These are phyloP conservation scores for Coemansia sp. DNA, from an alignment of 192 early-diverging fungal genomes.

Conservation along the genomic window DNA sequence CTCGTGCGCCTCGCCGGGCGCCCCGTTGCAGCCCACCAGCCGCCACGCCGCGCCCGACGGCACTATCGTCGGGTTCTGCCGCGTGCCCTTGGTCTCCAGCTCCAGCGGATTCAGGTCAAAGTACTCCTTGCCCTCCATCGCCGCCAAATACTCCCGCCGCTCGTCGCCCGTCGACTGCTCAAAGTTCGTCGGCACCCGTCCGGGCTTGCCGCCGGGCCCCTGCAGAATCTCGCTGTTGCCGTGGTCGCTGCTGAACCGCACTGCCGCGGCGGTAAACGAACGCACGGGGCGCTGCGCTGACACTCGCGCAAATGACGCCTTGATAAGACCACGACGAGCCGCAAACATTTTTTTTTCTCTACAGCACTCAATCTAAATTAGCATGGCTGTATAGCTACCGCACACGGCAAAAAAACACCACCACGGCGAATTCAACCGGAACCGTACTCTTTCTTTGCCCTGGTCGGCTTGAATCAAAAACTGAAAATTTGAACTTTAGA, in stretches of 20 bases:
- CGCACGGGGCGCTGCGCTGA: conserved; percentile 7
- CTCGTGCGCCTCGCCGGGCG: conserved; percentile 90
- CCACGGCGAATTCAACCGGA: too few species aligned
- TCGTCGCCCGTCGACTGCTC: conserved; percentile 88
- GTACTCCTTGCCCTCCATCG: conserved; percentile 80
- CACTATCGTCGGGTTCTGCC: conserved; percentile 82
- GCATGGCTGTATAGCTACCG: too few species aligned
- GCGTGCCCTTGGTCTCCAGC: conserved; percentile 71
- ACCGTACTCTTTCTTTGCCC: too few species aligned
- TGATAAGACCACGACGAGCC: conserved; percentile 32
- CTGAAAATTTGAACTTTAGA: too few species aligned
- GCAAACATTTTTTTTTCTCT: conserved; percentile 21
- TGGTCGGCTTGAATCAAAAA: too few species aligned
- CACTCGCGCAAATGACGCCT: conserved; percentile 7
- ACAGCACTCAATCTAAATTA: too few species aligned
- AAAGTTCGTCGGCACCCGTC: conserved; percentile 73
- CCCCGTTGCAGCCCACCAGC: conserved; percentile 91
- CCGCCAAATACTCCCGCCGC: conserved; percentile 82
- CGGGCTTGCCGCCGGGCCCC: conserved; percentile 67
- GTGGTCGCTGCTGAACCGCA: conserved; percentile 23
- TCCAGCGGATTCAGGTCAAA: conserved; percentile 82
- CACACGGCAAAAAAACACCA: too few species aligned
- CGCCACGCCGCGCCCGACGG: conserved; percentile 72
- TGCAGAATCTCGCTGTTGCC: conserved; percentile 24
- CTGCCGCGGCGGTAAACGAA: conserved; percentile 21